A percentile compares a stretch with the other conserved stretches of the same genome.
Conservation (phyloP, 1,284 basidiomycete genomes). For the Gymnopus androsaceus region DNA sequence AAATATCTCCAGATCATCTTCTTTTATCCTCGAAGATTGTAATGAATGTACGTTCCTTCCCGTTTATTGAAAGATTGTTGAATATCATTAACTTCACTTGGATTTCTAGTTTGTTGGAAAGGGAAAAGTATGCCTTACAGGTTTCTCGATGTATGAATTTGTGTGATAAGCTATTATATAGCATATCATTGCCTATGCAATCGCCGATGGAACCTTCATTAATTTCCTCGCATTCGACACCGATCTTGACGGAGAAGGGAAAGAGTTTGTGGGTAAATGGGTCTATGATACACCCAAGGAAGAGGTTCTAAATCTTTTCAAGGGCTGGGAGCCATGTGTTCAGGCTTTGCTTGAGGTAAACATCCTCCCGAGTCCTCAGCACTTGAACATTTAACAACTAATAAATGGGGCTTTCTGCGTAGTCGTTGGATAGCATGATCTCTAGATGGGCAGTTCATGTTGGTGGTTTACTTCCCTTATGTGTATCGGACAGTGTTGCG, state of each 20-base stretch:
- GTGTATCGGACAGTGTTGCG: constrained; percentile 38
- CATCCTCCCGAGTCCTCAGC: constrained; percentile 1
- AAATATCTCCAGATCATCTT: constrained; percentile 35
- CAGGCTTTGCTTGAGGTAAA: constrained; percentile 45
- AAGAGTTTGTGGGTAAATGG: constrained; percentile 46
- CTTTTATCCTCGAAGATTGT: constrained; percentile 38
- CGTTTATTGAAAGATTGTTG: too few relatives aligned
- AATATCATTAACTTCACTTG: not conserved
- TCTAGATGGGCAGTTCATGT: constrained; percentile 49
- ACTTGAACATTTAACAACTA: not conserved
- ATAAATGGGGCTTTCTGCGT: constrained; percentile 5
- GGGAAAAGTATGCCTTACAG: constrained; percentile 34
- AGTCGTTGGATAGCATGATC: constrained; percentile 29
- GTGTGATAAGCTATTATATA: constrained; percentile 23
- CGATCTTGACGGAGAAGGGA: constrained; percentile 40
- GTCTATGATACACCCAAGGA: constrained; percentile 35
- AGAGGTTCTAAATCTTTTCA: constrained; percentile 39
- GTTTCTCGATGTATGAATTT: constrained; percentile 9
- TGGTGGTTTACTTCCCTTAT: constrained; percentile 38
- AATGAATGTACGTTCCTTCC: constrained; percentile 26
- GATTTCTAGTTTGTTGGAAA: constrained; percentile 43
- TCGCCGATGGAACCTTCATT: constrained; percentile 44
- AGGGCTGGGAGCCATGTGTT: constrained; percentile 51
- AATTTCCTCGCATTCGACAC: constrained; percentile 52
- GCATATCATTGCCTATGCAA: constrained; percentile 52